phyloP scores from a whole-genome alignment of 495 filamentous ascomycete species.

The Aspergillus campestris region DNA sequence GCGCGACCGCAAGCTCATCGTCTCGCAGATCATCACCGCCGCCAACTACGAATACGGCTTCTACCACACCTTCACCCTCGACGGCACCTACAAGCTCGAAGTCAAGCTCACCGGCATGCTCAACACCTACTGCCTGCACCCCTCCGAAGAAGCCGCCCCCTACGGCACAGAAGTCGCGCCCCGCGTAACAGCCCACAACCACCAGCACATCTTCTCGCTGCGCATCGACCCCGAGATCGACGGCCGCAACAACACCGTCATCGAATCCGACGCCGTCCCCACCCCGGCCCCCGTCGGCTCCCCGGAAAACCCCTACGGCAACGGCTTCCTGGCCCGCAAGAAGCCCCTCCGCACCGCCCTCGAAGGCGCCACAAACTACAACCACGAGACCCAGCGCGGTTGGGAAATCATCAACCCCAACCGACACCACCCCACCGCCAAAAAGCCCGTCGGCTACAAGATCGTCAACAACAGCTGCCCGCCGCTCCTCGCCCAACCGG shows the following conservation, averaged over 20 bases:
- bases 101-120: constrained; percentile 40
- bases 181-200: constrained; percentile 41
- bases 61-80: constrained; percentile 44
- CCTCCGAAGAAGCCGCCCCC: constrained; percentile 34
- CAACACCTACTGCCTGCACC: constrained; percentile 39
- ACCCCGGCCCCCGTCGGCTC: constrained; percentile 25
- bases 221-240: constrained; percentile 49
- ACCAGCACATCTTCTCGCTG: constrained; percentile 47
- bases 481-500: constrained; percentile 26
- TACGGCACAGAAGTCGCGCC: constrained; percentile 42
- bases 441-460: constrained; percentile 32
- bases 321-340: constrained; percentile 40
- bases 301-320: constrained; percentile 39
- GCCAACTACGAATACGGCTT: constrained; percentile 58
- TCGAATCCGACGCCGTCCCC: constrained; percentile 40
- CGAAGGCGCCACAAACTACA: constrained; percentile 35
- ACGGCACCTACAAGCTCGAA: constrained; percentile 42
- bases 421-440: constrained; percentile 28
- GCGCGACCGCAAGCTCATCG: constrained; percentile 60
- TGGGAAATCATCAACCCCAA: constrained; percentile 45
- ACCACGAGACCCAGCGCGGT: constrained; percentile 35
- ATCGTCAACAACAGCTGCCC: constrained; percentile 31
- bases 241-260: constrained; percentile 40
- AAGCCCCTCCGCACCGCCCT: constrained; percentile 34
- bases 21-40: constrained; percentile 57